Conservation (phyloP, 495 filamentous ascomycete species). For the Lineolata rhizophorae region DNA sequence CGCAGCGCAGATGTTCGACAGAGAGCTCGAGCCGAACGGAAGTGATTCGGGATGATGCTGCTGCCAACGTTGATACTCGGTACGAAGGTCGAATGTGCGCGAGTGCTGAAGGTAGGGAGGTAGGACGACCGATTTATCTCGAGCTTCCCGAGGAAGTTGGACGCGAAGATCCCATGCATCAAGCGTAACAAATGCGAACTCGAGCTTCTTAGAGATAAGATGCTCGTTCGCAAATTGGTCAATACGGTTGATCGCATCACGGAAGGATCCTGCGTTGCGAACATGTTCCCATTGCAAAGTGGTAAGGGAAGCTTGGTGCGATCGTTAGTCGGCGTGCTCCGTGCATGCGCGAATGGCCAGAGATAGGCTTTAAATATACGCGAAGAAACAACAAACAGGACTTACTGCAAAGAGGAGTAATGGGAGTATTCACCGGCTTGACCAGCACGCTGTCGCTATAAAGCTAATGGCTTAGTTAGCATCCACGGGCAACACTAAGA, state of each 20-base stretch:
- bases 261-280: slow-evolving; percentile 84
- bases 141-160: slow-evolving; percentile 87
- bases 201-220: slow-evolving; percentile 59
- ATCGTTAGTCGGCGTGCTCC: background rate
- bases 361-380: no score
- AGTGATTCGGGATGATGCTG: slow-evolving; percentile 93
- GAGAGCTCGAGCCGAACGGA: slow-evolving; percentile 82
- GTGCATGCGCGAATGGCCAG: no score
- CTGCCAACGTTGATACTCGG: slow-evolving; percentile 96
- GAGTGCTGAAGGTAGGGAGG: slow-evolving; percentile 97
- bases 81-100: slow-evolving; percentile 83
- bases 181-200: slow-evolving; percentile 94
- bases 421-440: slow-evolving; percentile 95
- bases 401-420: slow-evolving; percentile 97
- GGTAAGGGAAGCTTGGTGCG: slow-evolving; percentile 65
- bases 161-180: slow-evolving; percentile 98
- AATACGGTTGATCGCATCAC: slow-evolving; percentile 88
- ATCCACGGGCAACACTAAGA: no score
- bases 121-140: slow-evolving; percentile 90
- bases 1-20: slow-evolving; percentile 93
- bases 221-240: slow-evolving; percentile 82
- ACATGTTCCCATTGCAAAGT: slow-evolving; percentile 98
- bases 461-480: slow-evolving; percentile 32
- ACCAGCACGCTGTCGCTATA: slow-evolving; percentile 90
- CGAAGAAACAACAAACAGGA: slow-evolving; percentile 10